These are phyloP conservation scores for Cucumis melo DNA, from an alignment of 306 rosid species.

Conservation along the genomic window DNA sequence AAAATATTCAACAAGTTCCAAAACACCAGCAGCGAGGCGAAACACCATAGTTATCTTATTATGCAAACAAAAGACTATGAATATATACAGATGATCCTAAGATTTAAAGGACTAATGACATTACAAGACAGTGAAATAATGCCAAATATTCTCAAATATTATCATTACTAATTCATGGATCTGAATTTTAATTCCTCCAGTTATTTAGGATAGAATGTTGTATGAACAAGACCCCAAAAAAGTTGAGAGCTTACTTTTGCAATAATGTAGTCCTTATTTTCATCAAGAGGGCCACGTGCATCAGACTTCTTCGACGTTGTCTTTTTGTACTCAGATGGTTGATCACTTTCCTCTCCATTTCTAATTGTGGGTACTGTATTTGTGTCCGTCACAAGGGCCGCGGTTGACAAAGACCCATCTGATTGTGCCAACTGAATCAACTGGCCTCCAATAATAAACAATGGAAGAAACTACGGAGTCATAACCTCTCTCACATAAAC, in stretches of 20 bases:
- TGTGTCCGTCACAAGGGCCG: too few relatives aligned
- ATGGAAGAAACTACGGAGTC: conserved; percentile 2
- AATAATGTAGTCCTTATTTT: conserved; percentile 32
- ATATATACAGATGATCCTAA: background rate
- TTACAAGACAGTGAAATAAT: background rate
- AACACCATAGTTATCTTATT: background rate
- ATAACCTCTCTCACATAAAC: conserved; percentile 6
- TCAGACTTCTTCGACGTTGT: conserved; percentile 25
- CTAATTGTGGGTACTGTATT: conserved; percentile 2
- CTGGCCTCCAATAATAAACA: conserved; percentile 34
- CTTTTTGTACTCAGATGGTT: conserved; percentile 21
- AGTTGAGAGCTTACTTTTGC: conserved; percentile 47
- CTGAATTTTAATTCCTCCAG: background rate
- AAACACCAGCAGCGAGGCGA: background rate
- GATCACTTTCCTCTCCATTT: conserved; percentile 25
- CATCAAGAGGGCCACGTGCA: conserved; percentile 18
- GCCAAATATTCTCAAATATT: background rate
- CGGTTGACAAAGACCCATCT: conserved; percentile 25
- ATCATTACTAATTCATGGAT: background rate
- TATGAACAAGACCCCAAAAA: background rate
- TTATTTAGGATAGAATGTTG: background rate
- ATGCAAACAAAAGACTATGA: background rate
- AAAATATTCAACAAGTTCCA: background rate
- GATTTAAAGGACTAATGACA: background rate
- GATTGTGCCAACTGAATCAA: conserved; percentile 44